Evolutionary conservation across 2,329 filamentous ascomycete genomes (phyloP).

Genomic region (Pseudocercospora eumusae): DNA sequence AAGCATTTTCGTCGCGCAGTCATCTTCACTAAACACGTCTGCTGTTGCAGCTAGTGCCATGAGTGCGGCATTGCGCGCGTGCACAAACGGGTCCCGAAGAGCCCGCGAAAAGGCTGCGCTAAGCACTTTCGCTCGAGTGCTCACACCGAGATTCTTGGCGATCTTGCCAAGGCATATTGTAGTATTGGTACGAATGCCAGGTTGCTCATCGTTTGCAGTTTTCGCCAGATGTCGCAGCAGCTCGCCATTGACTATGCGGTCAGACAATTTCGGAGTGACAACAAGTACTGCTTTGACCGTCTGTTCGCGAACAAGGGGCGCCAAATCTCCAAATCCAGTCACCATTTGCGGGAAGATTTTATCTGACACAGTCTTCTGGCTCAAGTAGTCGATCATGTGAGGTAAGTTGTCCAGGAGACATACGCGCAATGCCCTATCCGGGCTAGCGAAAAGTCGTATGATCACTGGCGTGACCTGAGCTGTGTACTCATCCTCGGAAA

Average conservation of each 20-base stretch:
- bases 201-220: constrained; percentile 95
- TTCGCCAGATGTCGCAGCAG: constrained; percentile 87
- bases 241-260: constrained; percentile 91
- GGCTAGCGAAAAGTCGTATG: constrained; percentile 82
- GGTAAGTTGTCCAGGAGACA: constrained; percentile 87
- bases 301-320: constrained; percentile 90
- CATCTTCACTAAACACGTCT: constrained; percentile 85
- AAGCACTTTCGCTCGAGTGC: constrained; percentile 81
- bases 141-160: constrained; percentile 77
- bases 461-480: constrained; percentile 80
- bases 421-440: constrained; percentile 87
- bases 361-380: constrained; percentile 88
- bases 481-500: constrained; percentile 88
- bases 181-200: constrained; percentile 95
- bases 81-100: constrained; percentile 88
- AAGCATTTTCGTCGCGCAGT: constrained; percentile 79
- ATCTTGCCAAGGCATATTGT: constrained; percentile 98
- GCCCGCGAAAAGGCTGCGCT: constrained; percentile 89
- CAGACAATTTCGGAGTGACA: constrained; percentile 84
- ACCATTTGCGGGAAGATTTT: constrained; percentile 96
- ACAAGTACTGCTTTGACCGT: constrained; percentile 91
- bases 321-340: constrained; percentile 90
- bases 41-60: constrained; percentile 82
- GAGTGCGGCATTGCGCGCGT: constrained; percentile 85
- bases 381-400: constrained; percentile 84